phyloP scores from a whole-genome alignment of 1,139 yeast genomes.

The Wickerhamomyces sp. region DNA sequence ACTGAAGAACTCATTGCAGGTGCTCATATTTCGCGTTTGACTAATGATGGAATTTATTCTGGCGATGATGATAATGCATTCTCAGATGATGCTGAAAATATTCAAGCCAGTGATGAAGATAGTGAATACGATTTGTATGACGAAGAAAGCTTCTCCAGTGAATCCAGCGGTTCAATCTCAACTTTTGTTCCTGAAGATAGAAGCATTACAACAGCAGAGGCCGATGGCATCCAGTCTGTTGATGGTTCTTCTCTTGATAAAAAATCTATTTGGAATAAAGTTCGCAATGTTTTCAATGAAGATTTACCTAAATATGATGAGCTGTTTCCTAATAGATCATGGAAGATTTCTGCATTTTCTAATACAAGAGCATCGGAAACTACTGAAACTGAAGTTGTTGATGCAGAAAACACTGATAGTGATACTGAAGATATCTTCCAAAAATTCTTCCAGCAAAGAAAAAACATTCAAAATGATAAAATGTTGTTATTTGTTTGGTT shows the following conservation, averaged over 20 bases:
- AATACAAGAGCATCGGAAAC: conserved; percentile 7
- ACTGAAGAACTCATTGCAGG: conserved; percentile 23
- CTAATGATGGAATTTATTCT: conserved; percentile 15
- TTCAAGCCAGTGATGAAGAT: conserved; percentile 27
- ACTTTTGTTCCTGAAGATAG: background rate
- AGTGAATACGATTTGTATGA: conserved; percentile 21
- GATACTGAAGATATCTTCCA: conserved; percentile 49
- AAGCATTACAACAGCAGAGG: background rate
- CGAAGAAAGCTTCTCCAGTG: conserved; percentile 8
- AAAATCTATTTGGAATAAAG: conserved; percentile 55
- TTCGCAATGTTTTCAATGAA: conserved; percentile 52
- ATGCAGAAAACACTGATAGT: conserved; percentile 26
- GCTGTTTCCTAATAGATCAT: conserved; percentile 52
- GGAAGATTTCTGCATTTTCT: conserved; percentile 14
- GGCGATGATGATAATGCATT: conserved; percentile 12
- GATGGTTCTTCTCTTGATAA: background rate
- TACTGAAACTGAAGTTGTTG: conserved; percentile 28
- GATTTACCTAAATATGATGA: conserved; percentile 78
- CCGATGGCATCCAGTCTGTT: background rate
- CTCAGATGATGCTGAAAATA: conserved; percentile 15
- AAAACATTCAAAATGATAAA: conserved; percentile 73
- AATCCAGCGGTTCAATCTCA: background rate
- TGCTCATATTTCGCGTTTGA: conserved; percentile 23
- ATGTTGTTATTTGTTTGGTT: conserved; percentile 89
- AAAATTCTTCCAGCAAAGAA: conserved; percentile 54